Base-by-base conservation (phyloP, 148 eudicot species). In the Vaccinium macrocarpon region DNA sequence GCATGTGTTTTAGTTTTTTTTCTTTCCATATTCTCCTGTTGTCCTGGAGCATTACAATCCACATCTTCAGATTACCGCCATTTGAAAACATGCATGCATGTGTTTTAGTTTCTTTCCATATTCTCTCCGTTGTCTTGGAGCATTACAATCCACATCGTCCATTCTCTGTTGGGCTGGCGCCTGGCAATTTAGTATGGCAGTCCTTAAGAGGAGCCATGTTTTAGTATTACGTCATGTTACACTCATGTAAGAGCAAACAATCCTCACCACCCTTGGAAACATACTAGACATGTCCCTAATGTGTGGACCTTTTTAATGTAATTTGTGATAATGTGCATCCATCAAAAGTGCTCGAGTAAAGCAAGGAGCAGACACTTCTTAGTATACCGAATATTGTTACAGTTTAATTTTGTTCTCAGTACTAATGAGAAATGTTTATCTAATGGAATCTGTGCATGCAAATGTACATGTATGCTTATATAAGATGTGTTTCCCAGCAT, bases 401-500 rank as follows among this genome's bases (percentile, higher is more conserved):
- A 53, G 81, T 55, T 78, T 8, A 8, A 21, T 75, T 75, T 75
- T 75, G 81, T 53, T 78, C 62, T 52, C n/a, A 10, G n/a, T 73
- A 16, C 21, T 51, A 11, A 49, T 3, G 8, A 76, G 42, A 78
- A 51, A n/a, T 48, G 59, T 78, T 14, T 78, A 25, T 25, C 80
- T 25, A 21, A 23, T 25, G 80, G 61, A 78, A 50, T 23, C 5
- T 78, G 21, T 51, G 56, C 27, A 51, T 52, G 80, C 61, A 51
- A 48, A 25, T 52, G 38, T 50, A 3, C 2, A 6, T 38, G 51
- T 49, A 49, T 50, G 9, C 27, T 11, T 5, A 13, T 11, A 76
- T 7, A 49, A 49, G 9, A 49, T 38, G 21, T 48, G 80, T 50
- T 25, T 77, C 35, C 35, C 57, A 12, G 35, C 56, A 16, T 25